Percentiles rank a stretch among this genome's conserved stretches.
phyloP scores from a whole-genome alignment of 805 yeast species.

The Candida ovalis region DNA sequence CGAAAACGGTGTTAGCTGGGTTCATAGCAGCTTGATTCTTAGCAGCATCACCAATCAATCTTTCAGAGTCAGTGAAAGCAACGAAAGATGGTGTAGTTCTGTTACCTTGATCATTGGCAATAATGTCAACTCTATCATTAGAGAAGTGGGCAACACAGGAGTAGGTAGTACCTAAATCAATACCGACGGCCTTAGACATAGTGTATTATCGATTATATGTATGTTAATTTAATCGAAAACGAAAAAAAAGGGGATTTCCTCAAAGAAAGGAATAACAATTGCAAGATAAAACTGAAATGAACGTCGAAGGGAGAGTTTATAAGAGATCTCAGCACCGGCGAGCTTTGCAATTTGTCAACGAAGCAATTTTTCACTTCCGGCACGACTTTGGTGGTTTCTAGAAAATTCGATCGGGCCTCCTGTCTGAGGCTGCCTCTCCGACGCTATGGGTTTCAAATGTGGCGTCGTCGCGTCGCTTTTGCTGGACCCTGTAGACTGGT shows the following conservation, averaged over 20 bases:
- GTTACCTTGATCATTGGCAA: constrained; percentile 98
- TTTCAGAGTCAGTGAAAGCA: constrained; percentile 88
- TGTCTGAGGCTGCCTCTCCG: too few relatives aligned
- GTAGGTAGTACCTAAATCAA: constrained; percentile 40
- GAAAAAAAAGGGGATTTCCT: not conserved
- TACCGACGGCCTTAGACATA: constrained; percentile 54
- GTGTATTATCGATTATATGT: constrained; percentile 3
- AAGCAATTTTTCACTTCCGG: not conserved
- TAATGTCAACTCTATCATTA: constrained; percentile 71
- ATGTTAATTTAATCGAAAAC: not conserved
- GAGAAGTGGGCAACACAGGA: not conserved
- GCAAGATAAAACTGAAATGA: not conserved
- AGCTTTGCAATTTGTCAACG: not conserved
- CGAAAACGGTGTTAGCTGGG: constrained; percentile 74
- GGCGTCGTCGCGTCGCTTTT: not conserved
- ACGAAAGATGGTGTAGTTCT: constrained; percentile 96
- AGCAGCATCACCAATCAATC: constrained; percentile 84
- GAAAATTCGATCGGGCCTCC: constrained; percentile 13
- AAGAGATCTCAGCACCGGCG: not conserved
- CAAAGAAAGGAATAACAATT: not conserved
- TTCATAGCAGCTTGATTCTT: constrained; percentile 74
- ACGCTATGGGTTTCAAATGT: not conserved
- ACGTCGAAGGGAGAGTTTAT: not conserved
- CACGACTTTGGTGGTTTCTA: constrained; percentile 7
- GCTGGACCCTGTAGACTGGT: too few relatives aligned